Base-by-base conservation (phyloP, 345 rosid species). In the Brassica juncea region DNA sequence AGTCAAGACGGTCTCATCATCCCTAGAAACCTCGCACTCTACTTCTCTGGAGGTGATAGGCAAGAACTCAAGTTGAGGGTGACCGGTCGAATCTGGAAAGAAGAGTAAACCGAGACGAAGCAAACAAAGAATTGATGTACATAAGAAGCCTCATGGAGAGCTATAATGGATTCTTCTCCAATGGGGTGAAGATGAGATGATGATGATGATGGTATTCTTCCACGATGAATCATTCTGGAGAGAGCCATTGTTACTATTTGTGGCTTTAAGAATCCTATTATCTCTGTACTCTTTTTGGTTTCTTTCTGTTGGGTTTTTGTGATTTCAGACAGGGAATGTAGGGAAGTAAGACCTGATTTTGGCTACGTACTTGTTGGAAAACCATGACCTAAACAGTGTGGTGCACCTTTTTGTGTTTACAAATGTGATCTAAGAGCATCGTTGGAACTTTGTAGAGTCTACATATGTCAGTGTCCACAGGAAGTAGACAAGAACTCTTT, bases 81-180 rank as follows among this genome's bases (percentile, higher is more conserved):
- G 30, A 89, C 98, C 0, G 98, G 98, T 63, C 88, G 93, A n/a
- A 90, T 94, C 81, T 92, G 98, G 96, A 94, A 90, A 82, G 98
- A 91, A 79, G 91, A 91, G 84, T 87, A 84, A 85, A 37, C 2
- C 0, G n/a, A 15, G 47, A 14, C 52, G 8, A n/a, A 49, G 57
- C 19, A 49, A 39, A 49, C 57, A 49, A 49, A 39, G 44, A 73
- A 55, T 11, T 47, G 77, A 67, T 80, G 83, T 80, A 80, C 76
- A 80, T 80, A 80, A 74, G 60, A 72, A 71, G 61, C 77, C 52
- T 30, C 62, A 63, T 68, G 66, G 49, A 79, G 16, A 34, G 57
- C 28, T 77, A 30, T 37, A 73, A 15, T 61, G 78, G 82, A 73
- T 55, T 79, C 74, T 59, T 73, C 69, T 73, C 70, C 47, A 31